Evolutionary conservation across 176 grass and related monocot genomes (phyloP), one percentile per base, ranked within the genome.

Genomic region (Avena insularis): DNA sequence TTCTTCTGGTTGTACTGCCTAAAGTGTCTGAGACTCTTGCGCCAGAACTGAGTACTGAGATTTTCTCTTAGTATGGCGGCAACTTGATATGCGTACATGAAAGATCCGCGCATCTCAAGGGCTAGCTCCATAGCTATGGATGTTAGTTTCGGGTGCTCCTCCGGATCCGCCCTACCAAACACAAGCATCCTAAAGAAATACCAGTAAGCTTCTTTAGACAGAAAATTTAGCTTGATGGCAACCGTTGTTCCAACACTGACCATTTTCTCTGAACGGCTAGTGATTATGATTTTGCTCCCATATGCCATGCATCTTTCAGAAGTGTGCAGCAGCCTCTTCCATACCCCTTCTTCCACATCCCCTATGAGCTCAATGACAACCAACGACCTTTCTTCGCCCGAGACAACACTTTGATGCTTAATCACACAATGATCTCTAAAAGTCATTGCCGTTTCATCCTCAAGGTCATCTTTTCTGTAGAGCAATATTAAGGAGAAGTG

Each of bases 281-380:
- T 58, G 31, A 86, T 10, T 29, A 89, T 83, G 5, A 83, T 66
- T n/a, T 64, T 86, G 5, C 83, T 89, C 43, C 71, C 83, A 61
- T 16, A 1, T 35, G 74, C 1, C 8, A 65, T 70, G 47, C 11
- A 21, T 8, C 33, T 79, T 55, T 82, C 11, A 9, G 71, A 82
- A 27, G 19, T 35, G 7, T 36, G 71, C 46, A 75, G 3, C 2
- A 84, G 0, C 3, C 10, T 20, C 10, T 48, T 86, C 86, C 90
- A 92, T 45, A 43, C 27, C 0, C 0, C 23, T 2, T 59, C 21
- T 2, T 80, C 87, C 4, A 76, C 47, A 15, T 79, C 2, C 0
- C 16, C 47, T 5, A 19, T 1, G 1, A 75, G 1, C 6, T 87
- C 80, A 3, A 90, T 38, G 20, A 90, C 19, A 8, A 90, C 11